Conservation (phyloP, 768 basidiomycete species). For the Hericium erinaceus region DNA sequence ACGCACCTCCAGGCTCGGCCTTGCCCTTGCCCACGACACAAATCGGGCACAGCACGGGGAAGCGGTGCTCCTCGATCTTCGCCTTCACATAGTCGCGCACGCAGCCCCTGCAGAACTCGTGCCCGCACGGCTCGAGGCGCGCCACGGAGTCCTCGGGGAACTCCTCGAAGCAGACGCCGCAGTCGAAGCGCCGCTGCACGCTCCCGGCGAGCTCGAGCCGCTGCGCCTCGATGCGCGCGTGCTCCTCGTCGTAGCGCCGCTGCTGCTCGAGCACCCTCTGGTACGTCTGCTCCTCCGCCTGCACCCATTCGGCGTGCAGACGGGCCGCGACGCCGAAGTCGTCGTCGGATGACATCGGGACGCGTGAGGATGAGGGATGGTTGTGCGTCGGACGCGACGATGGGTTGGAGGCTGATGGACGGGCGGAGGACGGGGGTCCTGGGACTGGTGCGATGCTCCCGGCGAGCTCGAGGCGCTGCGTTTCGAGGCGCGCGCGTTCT, state of each 20-base stretch:
- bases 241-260: constrained; percentile 31
- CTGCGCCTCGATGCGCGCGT: constrained; percentile 28
- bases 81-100: constrained; percentile 31
- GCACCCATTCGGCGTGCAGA: not conserved
- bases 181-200: constrained; percentile 33
- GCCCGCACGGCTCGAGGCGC: constrained; percentile 35
- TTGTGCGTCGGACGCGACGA: not conserved
- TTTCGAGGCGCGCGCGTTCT: constrained; percentile 24
- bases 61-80: constrained; percentile 43
- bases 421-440: not conserved
- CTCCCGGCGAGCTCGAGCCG: constrained; percentile 19
- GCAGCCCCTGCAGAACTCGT: constrained; percentile 48
- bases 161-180: constrained; percentile 48
- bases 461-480: not conserved
- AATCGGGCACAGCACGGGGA: constrained; percentile 53
- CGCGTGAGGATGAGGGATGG: not conserved
- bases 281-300: constrained; percentile 14
- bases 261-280: constrained; percentile 25
- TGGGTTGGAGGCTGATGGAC: not conserved
- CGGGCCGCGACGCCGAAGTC: not conserved
- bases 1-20: constrained; percentile 21
- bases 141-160: constrained; percentile 33
- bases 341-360: not conserved
- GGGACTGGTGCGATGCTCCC: not conserved
- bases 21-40: constrained; percentile 29